Percentiles rank a stretch among this genome's conserved stretches.
These are phyloP conservation scores for Ephemerocybe angulata DNA, from an alignment of 768 basidiomycete genomes.

Conservation along the genomic window DNA sequence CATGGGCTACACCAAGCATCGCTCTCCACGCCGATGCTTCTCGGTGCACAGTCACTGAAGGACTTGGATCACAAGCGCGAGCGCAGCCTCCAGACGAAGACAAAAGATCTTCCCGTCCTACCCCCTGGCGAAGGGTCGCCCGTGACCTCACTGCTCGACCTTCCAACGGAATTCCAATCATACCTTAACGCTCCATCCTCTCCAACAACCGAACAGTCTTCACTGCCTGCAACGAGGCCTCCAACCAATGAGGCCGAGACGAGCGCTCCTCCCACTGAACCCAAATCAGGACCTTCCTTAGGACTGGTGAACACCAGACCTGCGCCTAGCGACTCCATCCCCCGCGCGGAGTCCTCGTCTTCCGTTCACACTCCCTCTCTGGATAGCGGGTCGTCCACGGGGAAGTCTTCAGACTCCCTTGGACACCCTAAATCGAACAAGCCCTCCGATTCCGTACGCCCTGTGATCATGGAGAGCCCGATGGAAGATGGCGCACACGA, in stretches of 20 bases:
- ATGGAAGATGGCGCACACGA: conserved; percentile 23
- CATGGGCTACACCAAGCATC: conserved; percentile 1
- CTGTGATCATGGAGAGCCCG: conserved; percentile 37
- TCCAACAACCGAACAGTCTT: not conserved
- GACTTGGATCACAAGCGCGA: conserved; percentile 3
- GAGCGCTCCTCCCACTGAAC: too few species aligned
- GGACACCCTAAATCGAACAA: conserved; percentile 17
- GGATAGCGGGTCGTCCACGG: conserved; percentile 25
- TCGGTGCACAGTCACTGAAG: not conserved
- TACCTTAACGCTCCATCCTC: not conserved
- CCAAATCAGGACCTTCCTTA: too few species aligned
- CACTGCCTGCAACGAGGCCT: not conserved
- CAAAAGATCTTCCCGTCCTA: too few species aligned
- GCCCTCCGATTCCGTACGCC: conserved; percentile 18
- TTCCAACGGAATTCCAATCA: conserved; percentile 1
- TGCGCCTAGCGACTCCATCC: conserved; percentile 12
- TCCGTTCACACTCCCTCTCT: conserved; percentile 26
- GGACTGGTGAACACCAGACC: not conserved
- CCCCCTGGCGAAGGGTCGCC: not conserved
- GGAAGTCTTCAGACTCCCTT: conserved; percentile 13
- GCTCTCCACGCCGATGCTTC: conserved; percentile 1
- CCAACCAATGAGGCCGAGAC: too few species aligned
- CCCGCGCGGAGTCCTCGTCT: conserved; percentile 13
- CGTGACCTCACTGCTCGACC: conserved; percentile 5
- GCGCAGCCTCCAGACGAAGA: conserved; percentile 1